A percentile compares a stretch with the other conserved stretches of the same genome.
These are phyloP conservation scores for Macrotyloma uniflorum DNA, from an alignment of 306 rosid species.

Conservation along the genomic window DNA sequence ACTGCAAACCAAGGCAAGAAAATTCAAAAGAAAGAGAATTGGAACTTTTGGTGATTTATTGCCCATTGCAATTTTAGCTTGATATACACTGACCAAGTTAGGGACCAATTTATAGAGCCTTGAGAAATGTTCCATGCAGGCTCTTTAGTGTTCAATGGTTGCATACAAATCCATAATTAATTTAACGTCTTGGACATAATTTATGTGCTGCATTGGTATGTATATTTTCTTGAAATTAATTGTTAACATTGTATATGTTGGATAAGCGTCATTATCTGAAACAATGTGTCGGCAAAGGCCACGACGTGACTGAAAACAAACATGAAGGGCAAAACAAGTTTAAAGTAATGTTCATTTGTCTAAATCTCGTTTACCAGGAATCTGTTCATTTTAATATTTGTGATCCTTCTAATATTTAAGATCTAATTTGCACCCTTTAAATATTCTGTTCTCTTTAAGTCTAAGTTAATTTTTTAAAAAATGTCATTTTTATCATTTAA, in stretches of 20 bases:
- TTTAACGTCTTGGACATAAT: neutral
- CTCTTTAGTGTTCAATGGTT: neutral
- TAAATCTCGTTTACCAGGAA: neutral
- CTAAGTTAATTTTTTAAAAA: no score
- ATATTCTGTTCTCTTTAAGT: no score
- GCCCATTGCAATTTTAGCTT: slow-evolving; percentile 16
- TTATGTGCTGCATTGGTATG: neutral
- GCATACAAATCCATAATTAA: neutral
- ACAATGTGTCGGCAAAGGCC: slow-evolving; percentile 24
- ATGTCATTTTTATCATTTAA: no score
- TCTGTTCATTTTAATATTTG: neutral
- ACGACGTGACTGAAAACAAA: slow-evolving; percentile 31
- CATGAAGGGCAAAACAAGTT: neutral
- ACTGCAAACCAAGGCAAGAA: neutral
- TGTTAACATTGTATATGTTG: neutral
- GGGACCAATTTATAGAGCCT: slow-evolving; percentile 39
- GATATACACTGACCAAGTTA: neutral
- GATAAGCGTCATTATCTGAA: neutral
- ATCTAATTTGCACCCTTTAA: no score
- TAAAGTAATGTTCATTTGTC: neutral
- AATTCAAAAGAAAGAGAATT: neutral
- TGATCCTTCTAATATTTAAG: no score
- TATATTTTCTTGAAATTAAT: neutral
- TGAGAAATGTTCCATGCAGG: neutral
- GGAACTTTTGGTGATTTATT: neutral